Evolutionary conservation across 129 eudicot species (phyloP), one percentile per base, ranked within the genome.

Genomic region (Flaveria robusta): DNA sequence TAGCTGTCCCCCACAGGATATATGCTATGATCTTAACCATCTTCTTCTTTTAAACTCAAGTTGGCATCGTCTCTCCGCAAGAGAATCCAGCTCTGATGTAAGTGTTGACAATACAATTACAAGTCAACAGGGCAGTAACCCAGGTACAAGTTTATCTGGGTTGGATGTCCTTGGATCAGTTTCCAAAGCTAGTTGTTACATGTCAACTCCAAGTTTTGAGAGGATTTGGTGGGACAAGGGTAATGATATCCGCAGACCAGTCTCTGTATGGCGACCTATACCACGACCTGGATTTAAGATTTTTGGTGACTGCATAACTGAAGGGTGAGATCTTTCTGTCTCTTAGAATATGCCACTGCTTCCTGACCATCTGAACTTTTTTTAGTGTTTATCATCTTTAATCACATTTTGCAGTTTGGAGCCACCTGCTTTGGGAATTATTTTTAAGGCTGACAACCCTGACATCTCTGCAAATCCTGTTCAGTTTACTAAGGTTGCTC

Each of bases 141-240:
- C 74, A 72, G 43, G 77, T 76, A 71, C 90, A 60, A 83, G 77
- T 68, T 85, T 94, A 11, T 31, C 43, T 13, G 91, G 98, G 49
- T 91, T 91, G 97, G 98, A 93, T 79, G 71, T 87, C 43, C 79
- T 90, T 59, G 85, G 96, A 84, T 83, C 98, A 72, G 76, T 87
- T 62, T 87, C 94, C 18, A 87, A 81, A 78, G 76, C 87, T 71
- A 76, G 83, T 66, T 88, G 82, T 81, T 87, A 84, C 68, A 78
- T 87, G 83, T 89, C 97, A 56, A 88, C 90, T 70, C 96, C 99
- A 75, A 88, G 87, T 74, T 95, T 95, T 79, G 92, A 91, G 83
- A 84, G 99, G 81, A 89, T 95, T 72, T 95, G 99, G 99, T 95
- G 97, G 99, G 97, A 95, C 86, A 91, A 85, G 79, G 99, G 97